These are phyloP conservation scores for Cryphonectria carpinicola DNA, from an alignment of 2,329 filamentous ascomycete genomes.

Conservation along the genomic window DNA sequence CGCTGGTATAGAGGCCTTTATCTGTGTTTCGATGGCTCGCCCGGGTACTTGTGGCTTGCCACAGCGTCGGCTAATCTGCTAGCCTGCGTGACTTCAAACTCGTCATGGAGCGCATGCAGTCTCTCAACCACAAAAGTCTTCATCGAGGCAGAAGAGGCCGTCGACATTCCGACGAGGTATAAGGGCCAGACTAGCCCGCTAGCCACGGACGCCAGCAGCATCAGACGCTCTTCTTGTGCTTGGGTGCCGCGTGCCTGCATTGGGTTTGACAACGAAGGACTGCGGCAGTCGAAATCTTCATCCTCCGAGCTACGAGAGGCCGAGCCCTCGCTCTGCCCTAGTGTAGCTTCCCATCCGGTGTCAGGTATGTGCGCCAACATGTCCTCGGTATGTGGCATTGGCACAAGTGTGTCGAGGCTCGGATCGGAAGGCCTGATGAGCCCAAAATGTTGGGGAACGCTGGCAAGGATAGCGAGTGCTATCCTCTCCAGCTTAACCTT, in stretches of 20 bases:
- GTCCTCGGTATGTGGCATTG: constrained; percentile 29
- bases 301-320: constrained; percentile 13
- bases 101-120: constrained; percentile 49
- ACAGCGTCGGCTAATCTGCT: constrained; percentile 48
- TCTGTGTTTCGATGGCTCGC: not conserved
- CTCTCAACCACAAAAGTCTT: constrained; percentile 50
- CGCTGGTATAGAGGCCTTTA: not conserved
- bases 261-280: constrained; percentile 47
- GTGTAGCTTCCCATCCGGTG: constrained; percentile 7
- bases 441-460: constrained; percentile 54
- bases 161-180: constrained; percentile 53
- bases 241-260: constrained; percentile 41
- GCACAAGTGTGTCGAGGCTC: constrained; percentile 33
- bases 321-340: constrained; percentile 19
- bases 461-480: constrained; percentile 48
- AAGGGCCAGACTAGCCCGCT: constrained; percentile 56
- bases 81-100: constrained; percentile 52
- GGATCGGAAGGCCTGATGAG: constrained; percentile 48
- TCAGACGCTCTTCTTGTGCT: constrained; percentile 49
- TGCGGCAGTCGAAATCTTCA: constrained; percentile 31
- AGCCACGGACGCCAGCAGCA: constrained; percentile 53
- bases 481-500: constrained; percentile 46
- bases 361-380: constrained; percentile 18
- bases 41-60: constrained; percentile 39
- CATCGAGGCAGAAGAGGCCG: constrained; percentile 46